A percentile compares a stretch with the other conserved stretches of the same genome.
These are phyloP conservation scores for Alternaria hordeiaustralica DNA, from an alignment of 2,329 filamentous ascomycete species.

Conservation along the genomic window DNA sequence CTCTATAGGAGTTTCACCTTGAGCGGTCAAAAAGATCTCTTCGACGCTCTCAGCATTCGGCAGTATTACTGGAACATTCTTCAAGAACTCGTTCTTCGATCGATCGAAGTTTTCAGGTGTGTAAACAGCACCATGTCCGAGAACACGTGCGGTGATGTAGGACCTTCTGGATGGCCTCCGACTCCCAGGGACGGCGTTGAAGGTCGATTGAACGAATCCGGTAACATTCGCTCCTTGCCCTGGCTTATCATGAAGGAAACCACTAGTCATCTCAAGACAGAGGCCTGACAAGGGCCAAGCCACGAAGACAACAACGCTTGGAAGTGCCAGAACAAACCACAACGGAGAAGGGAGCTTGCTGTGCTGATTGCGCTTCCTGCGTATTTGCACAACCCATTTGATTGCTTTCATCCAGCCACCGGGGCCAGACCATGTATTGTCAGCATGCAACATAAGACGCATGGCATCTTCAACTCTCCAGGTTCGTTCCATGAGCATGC, in stretches of 20 bases:
- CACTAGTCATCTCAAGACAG: background rate
- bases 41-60: background rate
- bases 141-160: background rate
- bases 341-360: background rate
- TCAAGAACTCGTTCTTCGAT: background rate
- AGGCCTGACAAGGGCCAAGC: background rate
- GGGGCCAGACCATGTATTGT: background rate
- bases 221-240: background rate
- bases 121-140: background rate
- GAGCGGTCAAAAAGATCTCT: background rate
- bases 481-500: background rate
- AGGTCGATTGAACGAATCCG: background rate
- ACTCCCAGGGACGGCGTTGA: background rate
- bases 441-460: background rate
- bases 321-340: background rate
- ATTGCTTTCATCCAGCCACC: background rate
- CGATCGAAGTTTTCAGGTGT: background rate
- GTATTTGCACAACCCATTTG: background rate
- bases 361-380: background rate
- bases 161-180: accelerated
- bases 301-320: background rate
- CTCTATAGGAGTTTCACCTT: background rate
- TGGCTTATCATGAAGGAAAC: background rate
- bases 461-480: background rate
- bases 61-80: background rate